Percentiles rank a stretch among this genome's conserved stretches.
Conservation (phyloP, 2,329 filamentous ascomycete species). For the Alternaria sp. region DNA sequence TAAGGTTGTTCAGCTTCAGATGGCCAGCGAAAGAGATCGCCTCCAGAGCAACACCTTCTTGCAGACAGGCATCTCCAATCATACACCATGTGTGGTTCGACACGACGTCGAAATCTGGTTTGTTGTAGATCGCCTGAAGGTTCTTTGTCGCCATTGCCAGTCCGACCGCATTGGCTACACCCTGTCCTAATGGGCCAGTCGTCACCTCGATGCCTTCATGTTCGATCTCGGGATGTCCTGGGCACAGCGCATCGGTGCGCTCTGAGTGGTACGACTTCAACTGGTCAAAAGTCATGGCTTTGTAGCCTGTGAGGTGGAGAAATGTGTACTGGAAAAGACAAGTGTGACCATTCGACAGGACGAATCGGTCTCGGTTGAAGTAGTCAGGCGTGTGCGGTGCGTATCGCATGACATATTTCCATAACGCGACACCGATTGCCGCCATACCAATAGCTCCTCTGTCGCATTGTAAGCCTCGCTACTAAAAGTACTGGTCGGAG, state of each 20-base stretch:
- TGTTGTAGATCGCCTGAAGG: constrained; percentile 67
- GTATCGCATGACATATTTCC: constrained; percentile 68
- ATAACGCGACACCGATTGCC: constrained; percentile 66
- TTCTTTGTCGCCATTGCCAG: constrained; percentile 62
- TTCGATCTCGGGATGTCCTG: constrained; percentile 65
- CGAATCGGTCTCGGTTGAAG: constrained; percentile 69
- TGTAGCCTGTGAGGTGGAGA: constrained; percentile 60
- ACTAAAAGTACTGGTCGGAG: constrained; percentile 13
- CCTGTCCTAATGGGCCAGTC: constrained; percentile 65
- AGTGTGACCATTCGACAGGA: constrained; percentile 66
- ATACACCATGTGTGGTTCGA: constrained; percentile 63
- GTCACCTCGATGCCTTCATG: constrained; percentile 64
- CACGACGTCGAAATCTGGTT: constrained; percentile 54
- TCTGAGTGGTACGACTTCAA: constrained; percentile 61
- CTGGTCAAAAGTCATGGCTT: constrained; percentile 62
- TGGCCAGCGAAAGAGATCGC: constrained; percentile 64
- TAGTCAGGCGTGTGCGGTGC: constrained; percentile 61
- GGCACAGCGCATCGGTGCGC: constrained; percentile 57
- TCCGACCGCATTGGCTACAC: constrained; percentile 63
- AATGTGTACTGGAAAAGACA: constrained; percentile 62
- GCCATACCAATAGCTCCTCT: constrained; percentile 62
- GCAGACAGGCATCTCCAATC: constrained; percentile 62
- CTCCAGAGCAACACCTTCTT: constrained; percentile 65
- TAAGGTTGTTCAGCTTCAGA: constrained; percentile 62
- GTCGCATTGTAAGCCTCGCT: background rate